Percentiles rank a stretch among this genome's conserved stretches.
Conservation (phyloP, 331 rosid species). For the Arachis monticola region DNA sequence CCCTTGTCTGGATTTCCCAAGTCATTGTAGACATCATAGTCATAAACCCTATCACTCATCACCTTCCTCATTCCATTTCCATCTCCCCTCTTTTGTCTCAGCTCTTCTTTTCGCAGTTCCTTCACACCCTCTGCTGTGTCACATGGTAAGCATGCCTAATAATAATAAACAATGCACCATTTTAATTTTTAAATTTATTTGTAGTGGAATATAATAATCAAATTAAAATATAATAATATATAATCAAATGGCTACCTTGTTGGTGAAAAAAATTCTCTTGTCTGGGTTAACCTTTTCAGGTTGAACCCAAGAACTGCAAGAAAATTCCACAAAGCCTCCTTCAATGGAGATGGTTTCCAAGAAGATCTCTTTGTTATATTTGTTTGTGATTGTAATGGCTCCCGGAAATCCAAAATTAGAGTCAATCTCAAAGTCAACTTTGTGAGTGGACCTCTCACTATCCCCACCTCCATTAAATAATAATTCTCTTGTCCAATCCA, state of each 20-base stretch:
- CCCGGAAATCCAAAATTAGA: conserved; percentile 81
- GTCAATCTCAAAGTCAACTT: conserved; percentile 66
- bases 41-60: conserved; percentile 62
- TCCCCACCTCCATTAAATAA: conserved; percentile 33
- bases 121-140: conserved; percentile 74
- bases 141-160: conserved; percentile 73
- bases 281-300: conserved; percentile 60
- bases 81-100: conserved; percentile 60
- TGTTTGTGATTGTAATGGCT: conserved; percentile 73
- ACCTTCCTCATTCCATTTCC: conserved; percentile 62
- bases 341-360: conserved; percentile 72
- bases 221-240: too few relatives aligned
- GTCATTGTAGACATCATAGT: conserved; percentile 81
- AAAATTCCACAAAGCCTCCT: conserved; percentile 63
- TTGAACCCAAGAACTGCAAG: conserved; percentile 88
- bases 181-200: not conserved
- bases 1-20: conserved; percentile 76
- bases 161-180: too few relatives aligned
- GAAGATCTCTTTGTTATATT: conserved; percentile 70
- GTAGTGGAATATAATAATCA: not conserved
- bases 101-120: conserved; percentile 64
- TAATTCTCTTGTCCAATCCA: conserved; percentile 62
- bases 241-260: conserved; percentile 45
- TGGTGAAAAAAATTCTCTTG: conserved; percentile 70
- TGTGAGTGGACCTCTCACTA: conserved; percentile 52